Percentiles rank a stretch among this genome's conserved stretches.
phyloP scores from a whole-genome alignment of 805 yeast species.

The Lachancea nothofagi region DNA sequence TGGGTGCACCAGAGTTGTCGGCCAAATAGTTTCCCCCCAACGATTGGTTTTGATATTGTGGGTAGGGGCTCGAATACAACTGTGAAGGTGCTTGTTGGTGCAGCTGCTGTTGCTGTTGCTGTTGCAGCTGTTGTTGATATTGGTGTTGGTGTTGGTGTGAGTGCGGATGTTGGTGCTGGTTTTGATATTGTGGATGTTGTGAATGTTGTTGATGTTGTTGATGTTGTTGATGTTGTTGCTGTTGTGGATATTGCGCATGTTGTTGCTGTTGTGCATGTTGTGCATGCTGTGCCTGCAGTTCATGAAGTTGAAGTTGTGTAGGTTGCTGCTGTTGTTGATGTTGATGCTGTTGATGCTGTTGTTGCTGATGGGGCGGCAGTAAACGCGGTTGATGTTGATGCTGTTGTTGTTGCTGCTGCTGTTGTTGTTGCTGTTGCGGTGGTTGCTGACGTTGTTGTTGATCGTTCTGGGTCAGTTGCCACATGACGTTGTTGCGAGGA shows the following conservation, averaged over 20 bases:
- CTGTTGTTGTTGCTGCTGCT: slow-evolving; percentile 10
- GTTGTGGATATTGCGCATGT: neutral
- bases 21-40: slow-evolving; percentile 2
- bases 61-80: neutral
- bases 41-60: slow-evolving; percentile 1
- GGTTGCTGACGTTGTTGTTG: slow-evolving; percentile 21
- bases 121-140: slow-evolving; percentile 8
- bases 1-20: neutral
- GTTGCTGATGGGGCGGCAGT: slow-evolving; percentile 6
- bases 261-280: slow-evolving; percentile 4
- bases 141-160: slow-evolving; percentile 1
- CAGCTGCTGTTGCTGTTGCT: slow-evolving; percentile 12
- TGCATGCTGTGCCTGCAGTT: too few species aligned
- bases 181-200: slow-evolving; percentile 2
- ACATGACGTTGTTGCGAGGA: slow-evolving; percentile 46
- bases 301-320: too few species aligned
- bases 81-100: slow-evolving; percentile 1
- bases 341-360: neutral
- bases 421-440: slow-evolving; percentile 15
- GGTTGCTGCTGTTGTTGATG: slow-evolving; percentile 3
- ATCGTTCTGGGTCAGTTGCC: slow-evolving; percentile 19
- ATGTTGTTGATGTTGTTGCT: slow-evolving; percentile 8
- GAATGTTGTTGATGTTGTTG: slow-evolving; percentile 6
- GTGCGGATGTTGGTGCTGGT: slow-evolving; percentile 4
- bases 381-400: slow-evolving; percentile 8